Evolutionary conservation across 352 stramenopile species (phyloP).

Genomic region (Phytophthora sp.): DNA sequence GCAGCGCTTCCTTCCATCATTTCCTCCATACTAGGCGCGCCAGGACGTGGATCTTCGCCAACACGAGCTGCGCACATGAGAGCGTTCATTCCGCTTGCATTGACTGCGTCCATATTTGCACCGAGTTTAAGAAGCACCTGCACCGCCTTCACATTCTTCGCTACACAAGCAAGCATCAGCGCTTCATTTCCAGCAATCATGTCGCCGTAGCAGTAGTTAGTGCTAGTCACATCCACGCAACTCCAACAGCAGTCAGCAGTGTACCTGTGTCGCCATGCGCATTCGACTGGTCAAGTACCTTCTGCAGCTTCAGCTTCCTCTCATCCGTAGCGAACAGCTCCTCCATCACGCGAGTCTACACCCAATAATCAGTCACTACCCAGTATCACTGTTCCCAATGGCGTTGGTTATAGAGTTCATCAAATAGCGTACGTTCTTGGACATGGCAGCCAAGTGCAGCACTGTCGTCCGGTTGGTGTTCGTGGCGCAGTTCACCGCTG

Average conservation of each 20-base stretch:
- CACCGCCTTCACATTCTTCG: constrained; percentile 68
- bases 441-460: constrained; percentile 81
- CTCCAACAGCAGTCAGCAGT: background rate
- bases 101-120: constrained; percentile 46
- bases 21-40: constrained; percentile 32
- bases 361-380: background rate
- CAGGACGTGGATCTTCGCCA: constrained; percentile 39
- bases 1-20: constrained; percentile 50
- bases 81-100: constrained; percentile 69
- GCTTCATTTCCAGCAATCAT: constrained; percentile 36
- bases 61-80: constrained; percentile 80
- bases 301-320: constrained; percentile 54
- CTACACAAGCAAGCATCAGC: constrained; percentile 87
- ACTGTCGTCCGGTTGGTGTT: constrained; percentile 73
- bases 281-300: constrained; percentile 65
- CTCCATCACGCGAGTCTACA: constrained; percentile 62
- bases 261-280: constrained; percentile 80
- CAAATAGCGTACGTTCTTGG: constrained; percentile 58
- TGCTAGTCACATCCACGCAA: background rate
- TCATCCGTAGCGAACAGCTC: constrained; percentile 54
- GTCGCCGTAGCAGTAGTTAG: background rate
- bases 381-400: background rate
- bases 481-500: constrained; percentile 60
- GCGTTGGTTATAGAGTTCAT: no score
- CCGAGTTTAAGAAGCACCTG: constrained; percentile 51